Conservation (phyloP, 805 yeast genomes). For the Candida germanica region DNA sequence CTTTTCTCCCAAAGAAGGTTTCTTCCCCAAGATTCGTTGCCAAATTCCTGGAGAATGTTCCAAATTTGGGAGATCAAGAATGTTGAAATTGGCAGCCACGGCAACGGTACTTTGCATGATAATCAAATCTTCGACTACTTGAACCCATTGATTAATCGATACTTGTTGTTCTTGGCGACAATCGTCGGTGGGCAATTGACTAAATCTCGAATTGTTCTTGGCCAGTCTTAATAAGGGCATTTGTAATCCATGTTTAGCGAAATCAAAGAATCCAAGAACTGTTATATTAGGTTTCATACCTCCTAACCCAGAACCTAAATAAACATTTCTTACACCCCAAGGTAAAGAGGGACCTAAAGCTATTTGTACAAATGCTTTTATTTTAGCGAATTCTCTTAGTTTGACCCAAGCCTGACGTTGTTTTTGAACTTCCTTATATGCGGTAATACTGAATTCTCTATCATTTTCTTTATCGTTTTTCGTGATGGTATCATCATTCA, state of each 20-base stretch:
- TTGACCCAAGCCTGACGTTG: slow-evolving; percentile 83
- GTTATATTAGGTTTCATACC: slow-evolving; percentile 98
- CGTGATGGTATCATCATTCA: slow-evolving; percentile 36
- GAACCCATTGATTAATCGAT: slow-evolving; percentile 82
- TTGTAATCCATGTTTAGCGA: slow-evolving; percentile 40
- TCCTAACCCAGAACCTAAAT: slow-evolving; percentile 92
- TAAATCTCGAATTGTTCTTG: slow-evolving; percentile 16
- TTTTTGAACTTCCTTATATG: slow-evolving; percentile 63
- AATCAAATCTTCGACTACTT: slow-evolving; percentile 83
- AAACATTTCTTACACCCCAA: slow-evolving; percentile 95
- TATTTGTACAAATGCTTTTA: slow-evolving; percentile 93
- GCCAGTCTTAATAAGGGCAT: slow-evolving; percentile 22
- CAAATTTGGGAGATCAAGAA: slow-evolving; percentile 57
- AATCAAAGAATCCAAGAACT: slow-evolving; percentile 83
- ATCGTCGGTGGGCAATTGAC: slow-evolving; percentile 68
- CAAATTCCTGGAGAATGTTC: slow-evolving; percentile 17
- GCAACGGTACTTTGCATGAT: slow-evolving; percentile 90
- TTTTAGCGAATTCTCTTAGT: slow-evolving; percentile 68
- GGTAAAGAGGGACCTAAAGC: slow-evolving; percentile 82
- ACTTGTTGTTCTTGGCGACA: slow-evolving; percentile 71
- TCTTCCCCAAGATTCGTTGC: slow-evolving; percentile 12
- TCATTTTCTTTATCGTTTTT: slow-evolving; percentile 43
- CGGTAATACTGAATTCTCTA: slow-evolving; percentile 31
- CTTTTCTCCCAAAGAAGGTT: slow-evolving; percentile 22
- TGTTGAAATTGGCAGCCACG: slow-evolving; percentile 82